Conservation (phyloP, 331 rosid genomes). For the Pyrus hybrid region DNA sequence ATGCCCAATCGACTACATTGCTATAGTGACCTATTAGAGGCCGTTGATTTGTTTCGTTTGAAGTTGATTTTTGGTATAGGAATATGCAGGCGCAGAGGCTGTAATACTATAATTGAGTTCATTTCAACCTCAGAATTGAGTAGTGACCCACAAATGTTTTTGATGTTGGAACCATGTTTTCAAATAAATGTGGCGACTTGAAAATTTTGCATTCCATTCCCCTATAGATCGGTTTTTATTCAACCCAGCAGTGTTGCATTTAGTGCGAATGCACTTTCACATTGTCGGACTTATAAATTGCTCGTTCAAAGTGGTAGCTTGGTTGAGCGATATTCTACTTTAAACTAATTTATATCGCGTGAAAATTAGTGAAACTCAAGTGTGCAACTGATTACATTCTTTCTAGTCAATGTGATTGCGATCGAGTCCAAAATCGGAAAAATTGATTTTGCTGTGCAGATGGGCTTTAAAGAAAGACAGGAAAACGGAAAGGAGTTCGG, state of each 20-base stretch:
- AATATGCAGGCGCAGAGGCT: neutral
- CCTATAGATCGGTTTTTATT: neutral
- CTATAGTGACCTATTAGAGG: neutral
- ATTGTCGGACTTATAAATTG: neutral
- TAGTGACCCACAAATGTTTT: neutral
- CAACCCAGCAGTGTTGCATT: neutral
- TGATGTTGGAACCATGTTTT: neutral
- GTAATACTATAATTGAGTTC: neutral
- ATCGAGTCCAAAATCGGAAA: neutral
- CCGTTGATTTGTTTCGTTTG: neutral
- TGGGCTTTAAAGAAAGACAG: neutral
- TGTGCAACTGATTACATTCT: too few species aligned
- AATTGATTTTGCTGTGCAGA: neutral
- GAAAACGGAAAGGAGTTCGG: neutral
- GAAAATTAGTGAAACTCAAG: too few species aligned
- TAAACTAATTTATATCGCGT: too few species aligned
- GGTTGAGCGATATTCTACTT: too few species aligned
- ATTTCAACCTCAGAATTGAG: slow-evolving; percentile 6
- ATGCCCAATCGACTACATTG: neutral
- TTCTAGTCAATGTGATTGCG: neutral
- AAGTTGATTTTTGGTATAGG: neutral
- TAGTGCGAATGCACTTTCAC: neutral
- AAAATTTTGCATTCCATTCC: neutral
- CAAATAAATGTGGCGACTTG: neutral
- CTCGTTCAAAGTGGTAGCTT: neutral